phyloP scores from a whole-genome alignment of 495 filamentous ascomycete genomes.

The Tuber melanosporum region DNA sequence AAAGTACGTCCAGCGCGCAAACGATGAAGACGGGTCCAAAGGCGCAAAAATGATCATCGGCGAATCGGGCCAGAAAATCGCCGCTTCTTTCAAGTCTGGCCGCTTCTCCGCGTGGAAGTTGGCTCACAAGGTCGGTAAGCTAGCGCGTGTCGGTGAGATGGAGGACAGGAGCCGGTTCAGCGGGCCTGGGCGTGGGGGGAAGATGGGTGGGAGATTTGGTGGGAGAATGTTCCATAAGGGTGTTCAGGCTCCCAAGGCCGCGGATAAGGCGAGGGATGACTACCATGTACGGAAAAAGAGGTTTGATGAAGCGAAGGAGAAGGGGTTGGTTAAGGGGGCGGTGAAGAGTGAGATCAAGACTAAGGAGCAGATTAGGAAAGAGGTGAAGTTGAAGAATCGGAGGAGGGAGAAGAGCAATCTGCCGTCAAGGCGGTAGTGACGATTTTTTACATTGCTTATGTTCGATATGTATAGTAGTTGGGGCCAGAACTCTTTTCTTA shows the following conservation, averaged over 20 bases:
- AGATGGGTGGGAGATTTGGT: constrained; percentile 50
- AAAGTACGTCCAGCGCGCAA: constrained; percentile 83
- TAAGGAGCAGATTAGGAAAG: constrained; percentile 77
- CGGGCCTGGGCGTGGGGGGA: constrained; percentile 38
- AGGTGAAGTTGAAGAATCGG: constrained; percentile 65
- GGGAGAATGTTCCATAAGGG: constrained; percentile 56
- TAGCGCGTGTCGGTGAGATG: constrained; percentile 75
- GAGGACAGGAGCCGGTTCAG: constrained; percentile 49
- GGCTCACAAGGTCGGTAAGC: constrained; percentile 65
- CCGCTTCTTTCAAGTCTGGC: constrained; percentile 83
- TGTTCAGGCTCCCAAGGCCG: constrained; percentile 81
- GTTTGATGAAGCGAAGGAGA: constrained; percentile 77
- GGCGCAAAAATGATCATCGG: constrained; percentile 78
- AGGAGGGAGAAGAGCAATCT: constrained; percentile 82
- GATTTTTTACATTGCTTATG: neutral
- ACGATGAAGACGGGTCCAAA: constrained; percentile 90
- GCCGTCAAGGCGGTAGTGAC: constrained; percentile 54
- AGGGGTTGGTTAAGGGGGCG: constrained; percentile 63
- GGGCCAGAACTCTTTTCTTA: neutral
- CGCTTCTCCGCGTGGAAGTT: constrained; percentile 88
- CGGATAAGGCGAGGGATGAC: constrained; percentile 83
- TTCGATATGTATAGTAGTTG: neutral
- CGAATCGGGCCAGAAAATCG: constrained; percentile 92
- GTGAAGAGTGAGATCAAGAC: constrained; percentile 70
- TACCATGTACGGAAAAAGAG: constrained; percentile 86